phyloP scores from a whole-genome alignment of 2,329 filamentous ascomycete genomes.

The Cercospora zeina region DNA sequence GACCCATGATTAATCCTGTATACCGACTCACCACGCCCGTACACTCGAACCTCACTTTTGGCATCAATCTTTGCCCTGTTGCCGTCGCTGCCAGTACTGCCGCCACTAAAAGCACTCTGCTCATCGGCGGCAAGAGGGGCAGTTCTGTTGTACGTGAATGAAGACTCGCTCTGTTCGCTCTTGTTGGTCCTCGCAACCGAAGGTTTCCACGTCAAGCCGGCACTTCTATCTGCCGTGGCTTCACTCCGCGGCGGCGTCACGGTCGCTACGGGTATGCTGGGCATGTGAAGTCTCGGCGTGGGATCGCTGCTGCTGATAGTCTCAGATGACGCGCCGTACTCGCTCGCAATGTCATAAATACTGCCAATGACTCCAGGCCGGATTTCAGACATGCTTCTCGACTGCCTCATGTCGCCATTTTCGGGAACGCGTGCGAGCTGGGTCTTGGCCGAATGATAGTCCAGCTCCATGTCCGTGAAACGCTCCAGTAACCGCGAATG shows the following conservation, averaged over 20 bases:
- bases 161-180: slow-evolving; percentile 31
- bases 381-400: slow-evolving; percentile 26
- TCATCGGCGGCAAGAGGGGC: slow-evolving; percentile 36
- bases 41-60: slow-evolving; percentile 54
- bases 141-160: slow-evolving; percentile 34
- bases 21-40: slow-evolving; percentile 55
- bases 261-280: slow-evolving; percentile 20
- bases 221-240: slow-evolving; percentile 25
- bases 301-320: slow-evolving; percentile 32
- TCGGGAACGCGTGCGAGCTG: slow-evolving; percentile 29
- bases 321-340: slow-evolving; percentile 25
- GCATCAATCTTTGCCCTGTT: slow-evolving; percentile 50
- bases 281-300: slow-evolving; percentile 19
- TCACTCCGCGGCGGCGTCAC: slow-evolving; percentile 30
- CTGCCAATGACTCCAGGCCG: slow-evolving; percentile 28
- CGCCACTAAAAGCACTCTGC: slow-evolving; percentile 35
- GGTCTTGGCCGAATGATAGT: slow-evolving; percentile 36
- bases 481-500: slow-evolving; percentile 54
- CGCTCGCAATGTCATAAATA: slow-evolving; percentile 31
- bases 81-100: slow-evolving; percentile 35
- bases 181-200: slow-evolving; percentile 19
- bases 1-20: slow-evolving; percentile 10
- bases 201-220: slow-evolving; percentile 34
- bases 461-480: slow-evolving; percentile 51
- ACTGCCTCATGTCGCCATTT: slow-evolving; percentile 13